A percentile compares a stretch with the other conserved stretches of the same genome.
phyloP scores from a whole-genome alignment of 495 filamentous ascomycete species.

The Acidomyces sp. region DNA sequence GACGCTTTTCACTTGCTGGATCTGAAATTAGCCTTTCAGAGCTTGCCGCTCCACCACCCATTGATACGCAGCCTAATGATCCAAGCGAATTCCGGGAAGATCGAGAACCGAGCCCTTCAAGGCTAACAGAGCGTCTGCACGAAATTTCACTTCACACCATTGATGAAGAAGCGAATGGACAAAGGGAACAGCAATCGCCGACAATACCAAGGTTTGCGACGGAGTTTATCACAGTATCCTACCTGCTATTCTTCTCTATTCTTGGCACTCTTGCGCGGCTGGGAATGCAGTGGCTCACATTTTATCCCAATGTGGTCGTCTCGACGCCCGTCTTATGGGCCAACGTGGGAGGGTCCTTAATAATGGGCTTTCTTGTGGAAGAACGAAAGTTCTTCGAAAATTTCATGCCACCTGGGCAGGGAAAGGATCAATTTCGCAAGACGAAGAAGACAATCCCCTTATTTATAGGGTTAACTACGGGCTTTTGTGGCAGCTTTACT shows the following conservation, averaged over 20 bases:
- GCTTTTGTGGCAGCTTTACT: conserved; percentile 84
- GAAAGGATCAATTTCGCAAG: not conserved
- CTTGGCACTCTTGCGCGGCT: conserved; percentile 73
- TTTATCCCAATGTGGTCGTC: conserved; percentile 63
- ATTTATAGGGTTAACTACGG: conserved; percentile 80
- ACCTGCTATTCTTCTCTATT: conserved; percentile 75
- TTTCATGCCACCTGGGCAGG: conserved; percentile 8
- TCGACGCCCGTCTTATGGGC: conserved; percentile 69
- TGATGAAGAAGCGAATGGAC: too few relatives aligned
- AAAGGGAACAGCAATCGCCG: too few relatives aligned
- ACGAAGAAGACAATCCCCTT: conserved; percentile 74
- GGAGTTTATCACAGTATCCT: conserved; percentile 51
- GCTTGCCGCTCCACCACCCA: too few relatives aligned
- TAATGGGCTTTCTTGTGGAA: conserved; percentile 80
- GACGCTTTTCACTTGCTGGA: too few relatives aligned
- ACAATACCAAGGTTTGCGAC: conserved; percentile 69
- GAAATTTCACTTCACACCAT: too few relatives aligned
- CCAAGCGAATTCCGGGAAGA: too few relatives aligned
- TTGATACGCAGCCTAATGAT: too few relatives aligned
- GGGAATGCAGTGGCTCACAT: conserved; percentile 65
- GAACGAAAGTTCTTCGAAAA: conserved; percentile 55
- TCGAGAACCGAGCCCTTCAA: too few relatives aligned
- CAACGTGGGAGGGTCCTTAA: conserved; percentile 62
- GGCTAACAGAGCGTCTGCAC: too few relatives aligned
- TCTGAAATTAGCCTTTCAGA: too few relatives aligned